phyloP scores from a whole-genome alignment of 768 basidiomycete species.

The Leccinum incarnatum region DNA sequence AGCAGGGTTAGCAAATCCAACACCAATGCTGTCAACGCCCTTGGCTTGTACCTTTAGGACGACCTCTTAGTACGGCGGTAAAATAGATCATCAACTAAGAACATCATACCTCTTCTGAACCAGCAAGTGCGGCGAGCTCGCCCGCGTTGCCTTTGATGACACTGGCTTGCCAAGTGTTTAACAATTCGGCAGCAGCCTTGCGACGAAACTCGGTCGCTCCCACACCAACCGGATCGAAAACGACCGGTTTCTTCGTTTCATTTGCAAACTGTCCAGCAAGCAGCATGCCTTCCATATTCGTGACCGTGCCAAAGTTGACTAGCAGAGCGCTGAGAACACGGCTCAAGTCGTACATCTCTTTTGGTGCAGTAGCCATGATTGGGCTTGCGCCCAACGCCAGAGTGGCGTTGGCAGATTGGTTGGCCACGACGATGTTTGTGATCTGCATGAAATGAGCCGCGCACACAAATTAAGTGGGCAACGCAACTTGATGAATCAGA shows the following conservation, averaged over 20 bases:
- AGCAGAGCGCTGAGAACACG: constrained; percentile 65
- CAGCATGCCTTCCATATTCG: constrained; percentile 69
- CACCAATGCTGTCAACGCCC: constrained; percentile 85
- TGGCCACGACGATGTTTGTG: constrained; percentile 85
- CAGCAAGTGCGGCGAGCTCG: constrained; percentile 77
- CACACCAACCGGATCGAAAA: constrained; percentile 91
- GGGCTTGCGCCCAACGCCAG: constrained; percentile 86
- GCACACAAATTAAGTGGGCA: background rate
- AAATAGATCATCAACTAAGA: background rate
- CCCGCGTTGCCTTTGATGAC: constrained; percentile 95
- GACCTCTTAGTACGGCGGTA: background rate
- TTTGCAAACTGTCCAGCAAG: constrained; percentile 73
- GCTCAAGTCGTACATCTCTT: constrained; percentile 80
- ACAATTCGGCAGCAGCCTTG: constrained; percentile 52
- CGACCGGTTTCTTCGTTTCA: constrained; percentile 63
- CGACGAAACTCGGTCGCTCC: constrained; percentile 78
- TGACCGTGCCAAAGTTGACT: constrained; percentile 85
- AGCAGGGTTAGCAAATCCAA: constrained; percentile 73
- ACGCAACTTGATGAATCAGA: constrained; percentile 75
- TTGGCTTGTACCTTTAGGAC: constrained; percentile 57
- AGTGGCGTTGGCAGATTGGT: constrained; percentile 88
- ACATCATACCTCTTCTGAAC: constrained; percentile 64
- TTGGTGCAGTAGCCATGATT: constrained; percentile 86
- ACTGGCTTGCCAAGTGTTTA: constrained; percentile 78
- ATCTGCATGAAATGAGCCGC: constrained; percentile 48